Evolutionary conservation across 352 stramenopile species (phyloP), one percentile per base, ranked within the genome.

Genomic region (Blastocystis sp.): DNA sequence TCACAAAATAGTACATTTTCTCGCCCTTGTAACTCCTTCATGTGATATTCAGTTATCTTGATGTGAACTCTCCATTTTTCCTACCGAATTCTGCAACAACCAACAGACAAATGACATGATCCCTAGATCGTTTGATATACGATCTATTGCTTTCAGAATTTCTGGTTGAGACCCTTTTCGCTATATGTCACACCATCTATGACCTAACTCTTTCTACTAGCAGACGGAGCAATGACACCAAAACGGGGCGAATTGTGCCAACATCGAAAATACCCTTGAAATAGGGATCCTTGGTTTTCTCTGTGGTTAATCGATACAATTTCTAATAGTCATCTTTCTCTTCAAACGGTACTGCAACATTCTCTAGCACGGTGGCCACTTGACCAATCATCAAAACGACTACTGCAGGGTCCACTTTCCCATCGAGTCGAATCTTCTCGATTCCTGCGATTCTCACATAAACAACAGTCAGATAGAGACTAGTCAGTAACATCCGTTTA

Each of bases 1-100:
- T 59, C 70, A 39, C 70, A 80, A 39, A 43, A 80, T 39, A 66
- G 47, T n/a, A n/a, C n/a, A 47, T 80, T 80, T 39, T 80, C 70
- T 11, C 70, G 41, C 43, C 23, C 23, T 18, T 39, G 47, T 5
- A 80, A 20, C 4, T 45, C 9, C 3, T 41, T 29, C 6, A 37
- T 3, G 34, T 23, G 26, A 37, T 66, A 80, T 26, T 59, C 41
- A 20, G n/a, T 34, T 23, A 80, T 66, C 50, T 64, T 4, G n/a
- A 7, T 26, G 3, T 64, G 20, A 62, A 23, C 8, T 11, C 23
- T 9, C 54, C 39, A 13, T n/a, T 26, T 20, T 41, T 5, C 70
- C 43, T 20, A 73, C 62, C 23, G 62, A 47, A 39, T 41, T 43
- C 23, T 73, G 62, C 6, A 73, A 37, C 62, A 45, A 11, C 23